phyloP scores from a whole-genome alignment of 768 basidiomycete species.

The Naganishia onofrii region DNA sequence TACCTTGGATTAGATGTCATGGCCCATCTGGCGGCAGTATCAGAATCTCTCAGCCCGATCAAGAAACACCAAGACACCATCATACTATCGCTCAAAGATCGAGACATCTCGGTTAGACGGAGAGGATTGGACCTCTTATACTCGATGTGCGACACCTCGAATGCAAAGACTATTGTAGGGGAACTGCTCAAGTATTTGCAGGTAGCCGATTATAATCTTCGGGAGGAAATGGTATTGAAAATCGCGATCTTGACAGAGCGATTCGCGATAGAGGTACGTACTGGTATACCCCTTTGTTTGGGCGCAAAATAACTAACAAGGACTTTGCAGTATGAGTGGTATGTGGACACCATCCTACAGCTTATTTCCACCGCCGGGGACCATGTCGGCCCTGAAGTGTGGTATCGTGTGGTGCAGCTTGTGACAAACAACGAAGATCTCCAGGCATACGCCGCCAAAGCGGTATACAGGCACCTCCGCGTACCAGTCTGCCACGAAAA shows the following conservation, averaged over 20 bases:
- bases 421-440: slow-evolving; percentile 97
- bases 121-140: slow-evolving; percentile 92
- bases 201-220: slow-evolving; percentile 92
- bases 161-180: slow-evolving; percentile 91
- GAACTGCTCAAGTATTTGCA: slow-evolving; percentile 89
- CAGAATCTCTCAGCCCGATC: slow-evolving; percentile 84
- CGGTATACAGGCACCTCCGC: slow-evolving; percentile 83
- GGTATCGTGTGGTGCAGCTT: slow-evolving; percentile 98
- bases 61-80: slow-evolving; percentile 96
- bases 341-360: slow-evolving; percentile 94
- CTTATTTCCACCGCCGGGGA: slow-evolving; percentile 96
- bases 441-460: slow-evolving; percentile 91
- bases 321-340: slow-evolving; percentile 77
- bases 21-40: slow-evolving; percentile 93
- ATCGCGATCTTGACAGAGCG: slow-evolving; percentile 99
- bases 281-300: neutral
- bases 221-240: slow-evolving; percentile 98
- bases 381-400: slow-evolving; percentile 98
- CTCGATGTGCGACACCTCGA: slow-evolving; percentile 98
- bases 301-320: neutral
- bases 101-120: slow-evolving; percentile 92
- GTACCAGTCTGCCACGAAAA: slow-evolving; percentile 67
- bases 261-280: slow-evolving; percentile 70
- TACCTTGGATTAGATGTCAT: slow-evolving; percentile 97
- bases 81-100: slow-evolving; percentile 88